A percentile compares a stretch with the other conserved stretches of the same genome.
Evolutionary conservation across 2,329 filamentous ascomycete species (phyloP).

Genomic region (Coniochaeta sp.): DNA sequence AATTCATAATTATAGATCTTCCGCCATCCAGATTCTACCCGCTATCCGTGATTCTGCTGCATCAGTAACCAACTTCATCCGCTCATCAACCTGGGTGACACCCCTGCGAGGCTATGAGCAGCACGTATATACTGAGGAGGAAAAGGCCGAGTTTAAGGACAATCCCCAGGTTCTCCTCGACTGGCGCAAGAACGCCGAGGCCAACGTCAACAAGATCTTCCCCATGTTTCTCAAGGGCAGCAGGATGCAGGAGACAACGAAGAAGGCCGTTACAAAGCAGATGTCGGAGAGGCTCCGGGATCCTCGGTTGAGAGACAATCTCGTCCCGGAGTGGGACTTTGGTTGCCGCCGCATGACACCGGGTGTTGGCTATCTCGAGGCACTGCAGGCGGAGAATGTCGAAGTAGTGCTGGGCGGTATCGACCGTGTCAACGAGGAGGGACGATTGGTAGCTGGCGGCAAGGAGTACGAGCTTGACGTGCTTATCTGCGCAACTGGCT

Average conservation of each 20-base stretch:
- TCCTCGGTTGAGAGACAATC: constrained; percentile 13
- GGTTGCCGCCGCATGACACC: constrained; percentile 35
- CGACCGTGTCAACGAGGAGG: constrained; percentile 18
- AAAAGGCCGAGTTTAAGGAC: constrained; percentile 29
- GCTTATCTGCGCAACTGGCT: constrained; percentile 18
- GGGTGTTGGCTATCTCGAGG: constrained; percentile 33
- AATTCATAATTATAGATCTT: no score
- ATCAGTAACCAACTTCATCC: constrained; percentile 9
- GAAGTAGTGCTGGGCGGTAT: constrained; percentile 31
- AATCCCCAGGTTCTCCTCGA: constrained; percentile 29
- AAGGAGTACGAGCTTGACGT: constrained; percentile 16
- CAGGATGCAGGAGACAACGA: constrained; percentile 30
- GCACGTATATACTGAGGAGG: constrained; percentile 31
- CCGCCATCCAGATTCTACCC: constrained; percentile 17
- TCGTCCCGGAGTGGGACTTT: constrained; percentile 21
- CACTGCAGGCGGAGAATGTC: constrained; percentile 31
- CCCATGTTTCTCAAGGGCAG: constrained; percentile 36
- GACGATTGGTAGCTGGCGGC: constrained; percentile 19
- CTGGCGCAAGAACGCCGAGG: constrained; percentile 36
- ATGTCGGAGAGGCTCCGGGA: constrained; percentile 29
- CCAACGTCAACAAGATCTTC: constrained; percentile 37
- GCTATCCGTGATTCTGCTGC: constrained; percentile 7
- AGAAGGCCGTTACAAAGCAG: constrained; percentile 28
- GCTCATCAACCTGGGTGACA: constrained; percentile 3
- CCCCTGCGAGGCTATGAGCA: constrained; percentile 30